Percentiles rank a stretch among this genome's conserved stretches.
Evolutionary conservation across 345 rosid species (phyloP).

Genomic region (Bruguiera parviflora): DNA sequence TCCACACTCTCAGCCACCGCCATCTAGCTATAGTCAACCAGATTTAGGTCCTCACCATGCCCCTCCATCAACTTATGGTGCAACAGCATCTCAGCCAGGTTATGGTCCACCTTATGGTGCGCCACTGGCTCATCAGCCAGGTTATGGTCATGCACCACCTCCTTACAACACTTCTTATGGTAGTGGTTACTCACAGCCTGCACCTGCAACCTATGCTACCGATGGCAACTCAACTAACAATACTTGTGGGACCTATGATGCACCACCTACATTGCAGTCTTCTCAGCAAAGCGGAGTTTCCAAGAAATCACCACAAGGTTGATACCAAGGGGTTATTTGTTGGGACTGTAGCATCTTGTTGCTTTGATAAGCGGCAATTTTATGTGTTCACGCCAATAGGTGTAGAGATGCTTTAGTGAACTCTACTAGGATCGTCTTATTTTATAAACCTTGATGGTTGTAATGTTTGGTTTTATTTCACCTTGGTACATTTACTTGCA

Average conservation of each 20-base stretch:
- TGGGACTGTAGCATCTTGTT: conserved; percentile 6
- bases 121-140: conserved; percentile 42
- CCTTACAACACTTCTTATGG: conserved; percentile 54
- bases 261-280: conserved; percentile 48
- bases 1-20: conserved; percentile 55
- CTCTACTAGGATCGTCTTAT: not conserved
- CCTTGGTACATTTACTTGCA: conserved; percentile 27
- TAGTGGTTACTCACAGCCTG: conserved; percentile 49
- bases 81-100: conserved; percentile 40
- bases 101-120: conserved; percentile 55
- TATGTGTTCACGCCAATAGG: not conserved
- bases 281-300: conserved; percentile 57
- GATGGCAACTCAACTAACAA: conserved; percentile 43
- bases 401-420: too few species aligned
- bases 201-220: conserved; percentile 33
- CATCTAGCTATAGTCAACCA: conserved; percentile 45
- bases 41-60: conserved; percentile 47
- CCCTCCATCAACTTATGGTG: conserved; percentile 40
- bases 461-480: not conserved
- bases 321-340: conserved; percentile 6
- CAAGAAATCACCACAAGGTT: conserved; percentile 67
- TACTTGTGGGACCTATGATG: conserved; percentile 23
- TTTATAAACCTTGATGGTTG: not conserved
- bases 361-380: conserved; percentile 2
- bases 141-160: conserved; percentile 61